Evolutionary conservation across 345 rosid genomes (phyloP).

Genomic region (Eucalyptus melliodora): DNA sequence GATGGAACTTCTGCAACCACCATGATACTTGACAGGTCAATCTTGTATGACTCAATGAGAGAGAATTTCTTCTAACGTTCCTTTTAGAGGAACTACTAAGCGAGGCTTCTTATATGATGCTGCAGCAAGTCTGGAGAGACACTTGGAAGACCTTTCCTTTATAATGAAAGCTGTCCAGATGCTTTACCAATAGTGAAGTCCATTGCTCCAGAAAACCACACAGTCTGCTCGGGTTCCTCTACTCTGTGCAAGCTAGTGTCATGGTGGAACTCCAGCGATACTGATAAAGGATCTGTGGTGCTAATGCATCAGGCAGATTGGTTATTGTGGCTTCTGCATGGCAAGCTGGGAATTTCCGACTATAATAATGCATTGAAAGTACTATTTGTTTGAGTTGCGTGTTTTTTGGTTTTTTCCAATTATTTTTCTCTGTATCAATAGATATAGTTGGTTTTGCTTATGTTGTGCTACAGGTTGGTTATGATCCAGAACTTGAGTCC

Average conservation of each 20-base stretch:
- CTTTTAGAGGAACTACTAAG: background rate
- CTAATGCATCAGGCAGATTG: slow-evolving; percentile 95
- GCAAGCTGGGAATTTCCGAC: slow-evolving; percentile 81
- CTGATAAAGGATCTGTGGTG: slow-evolving; percentile 35
- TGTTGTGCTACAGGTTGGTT: slow-evolving; percentile 53
- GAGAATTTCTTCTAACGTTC: background rate
- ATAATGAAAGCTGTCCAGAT: slow-evolving; percentile 72
- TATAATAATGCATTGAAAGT: slow-evolving; percentile 93
- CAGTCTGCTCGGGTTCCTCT: slow-evolving; percentile 83
- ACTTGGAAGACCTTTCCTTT: slow-evolving; percentile 61
- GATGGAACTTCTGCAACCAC: slow-evolving; percentile 97
- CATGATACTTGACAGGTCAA: slow-evolving; percentile 60
- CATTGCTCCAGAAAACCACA: slow-evolving; percentile 79
- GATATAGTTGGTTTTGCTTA: background rate
- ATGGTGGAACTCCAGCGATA: slow-evolving; percentile 55
- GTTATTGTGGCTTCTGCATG: slow-evolving; percentile 91
- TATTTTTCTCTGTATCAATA: background rate
- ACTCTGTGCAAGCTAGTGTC: slow-evolving; percentile 88
- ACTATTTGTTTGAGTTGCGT: background rate
- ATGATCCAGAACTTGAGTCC: slow-evolving; percentile 79
- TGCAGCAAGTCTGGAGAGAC: slow-evolving; percentile 62
- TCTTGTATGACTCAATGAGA: background rate
- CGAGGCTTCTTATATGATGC: background rate
- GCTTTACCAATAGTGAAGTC: slow-evolving; percentile 64
- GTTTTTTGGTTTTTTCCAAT: background rate